These are phyloP conservation scores for Fusarium papillatum DNA, from an alignment of 2,329 filamentous ascomycete species.

Conservation along the genomic window DNA sequence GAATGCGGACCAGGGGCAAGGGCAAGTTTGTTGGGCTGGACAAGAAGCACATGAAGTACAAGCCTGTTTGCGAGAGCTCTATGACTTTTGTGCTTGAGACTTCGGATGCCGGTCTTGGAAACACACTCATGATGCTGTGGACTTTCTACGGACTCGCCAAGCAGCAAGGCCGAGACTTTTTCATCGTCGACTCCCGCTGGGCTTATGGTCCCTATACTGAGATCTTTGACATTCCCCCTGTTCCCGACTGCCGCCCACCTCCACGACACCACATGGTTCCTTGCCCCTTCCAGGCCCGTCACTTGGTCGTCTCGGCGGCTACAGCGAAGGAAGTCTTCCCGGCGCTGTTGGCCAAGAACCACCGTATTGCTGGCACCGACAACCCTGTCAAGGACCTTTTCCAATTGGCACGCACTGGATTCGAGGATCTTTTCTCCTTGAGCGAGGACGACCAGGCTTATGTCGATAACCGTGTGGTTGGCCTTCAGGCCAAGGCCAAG, in stretches of 20 bases:
- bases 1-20: slow-evolving; percentile 54
- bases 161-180: slow-evolving; percentile 82
- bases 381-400: slow-evolving; percentile 68
- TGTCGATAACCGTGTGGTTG: slow-evolving; percentile 68
- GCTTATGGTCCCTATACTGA: slow-evolving; percentile 82
- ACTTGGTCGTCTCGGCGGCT: slow-evolving; percentile 80
- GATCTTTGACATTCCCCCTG: slow-evolving; percentile 78
- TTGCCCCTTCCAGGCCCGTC: slow-evolving; percentile 81
- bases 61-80: slow-evolving; percentile 75
- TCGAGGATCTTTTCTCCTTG: slow-evolving; percentile 81
- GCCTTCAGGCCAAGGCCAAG: slow-evolving; percentile 64
- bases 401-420: slow-evolving; percentile 76
- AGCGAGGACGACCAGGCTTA: slow-evolving; percentile 75
- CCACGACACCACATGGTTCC: slow-evolving; percentile 83
- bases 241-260: slow-evolving; percentile 77
- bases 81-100: slow-evolving; percentile 85
- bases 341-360: slow-evolving; percentile 56
- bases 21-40: slow-evolving; percentile 64
- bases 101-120: slow-evolving; percentile 81
- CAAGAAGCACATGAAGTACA: slow-evolving; percentile 57
- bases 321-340: slow-evolving; percentile 77
- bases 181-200: slow-evolving; percentile 88
- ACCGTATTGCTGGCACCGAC: slow-evolving; percentile 39
- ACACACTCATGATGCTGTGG: slow-evolving; percentile 84
- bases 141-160: slow-evolving; percentile 85